phyloP scores from a whole-genome alignment of 1,284 basidiomycete genomes.

The Trichosporon sp. region DNA sequence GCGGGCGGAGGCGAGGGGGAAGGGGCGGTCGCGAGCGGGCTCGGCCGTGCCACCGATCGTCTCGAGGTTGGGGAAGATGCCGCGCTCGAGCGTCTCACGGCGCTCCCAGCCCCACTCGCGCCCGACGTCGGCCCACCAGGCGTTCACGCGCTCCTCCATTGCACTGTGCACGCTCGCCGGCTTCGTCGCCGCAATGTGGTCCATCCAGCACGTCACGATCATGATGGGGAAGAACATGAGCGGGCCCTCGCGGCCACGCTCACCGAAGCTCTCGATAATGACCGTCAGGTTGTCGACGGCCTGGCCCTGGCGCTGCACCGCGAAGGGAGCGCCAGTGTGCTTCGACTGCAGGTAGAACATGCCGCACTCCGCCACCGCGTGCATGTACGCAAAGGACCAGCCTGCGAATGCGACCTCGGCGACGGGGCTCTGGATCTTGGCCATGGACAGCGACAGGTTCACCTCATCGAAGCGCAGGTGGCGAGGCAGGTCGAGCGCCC shows the following conservation, averaged over 20 bases:
- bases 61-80: constrained; percentile 24
- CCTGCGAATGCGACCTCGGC: constrained; percentile 40
- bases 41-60: neutral
- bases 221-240: constrained; percentile 42
- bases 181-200: constrained; percentile 31
- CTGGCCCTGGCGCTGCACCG: constrained; percentile 45
- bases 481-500: constrained; percentile 48
- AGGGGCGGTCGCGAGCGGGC: neutral
- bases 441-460: constrained; percentile 44
- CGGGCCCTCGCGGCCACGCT: constrained; percentile 41
- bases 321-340: constrained; percentile 25
- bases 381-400: constrained; percentile 52
- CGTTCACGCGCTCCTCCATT: constrained; percentile 33
- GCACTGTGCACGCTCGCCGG: constrained; percentile 21
- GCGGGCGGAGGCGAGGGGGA: neutral
- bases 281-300: constrained; percentile 49
- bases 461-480: constrained; percentile 50
- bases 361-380: constrained; percentile 51
- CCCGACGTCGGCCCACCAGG: constrained; percentile 39
- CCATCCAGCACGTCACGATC: constrained; percentile 41
- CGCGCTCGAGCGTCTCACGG: constrained; percentile 26
- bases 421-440: constrained; percentile 36
- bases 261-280: constrained; percentile 43
- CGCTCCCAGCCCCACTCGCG: constrained; percentile 42
- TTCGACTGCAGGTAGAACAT: constrained; percentile 52